Conservation (phyloP, 2,329 filamentous ascomycete genomes). For the Lecanicillium sp. region DNA sequence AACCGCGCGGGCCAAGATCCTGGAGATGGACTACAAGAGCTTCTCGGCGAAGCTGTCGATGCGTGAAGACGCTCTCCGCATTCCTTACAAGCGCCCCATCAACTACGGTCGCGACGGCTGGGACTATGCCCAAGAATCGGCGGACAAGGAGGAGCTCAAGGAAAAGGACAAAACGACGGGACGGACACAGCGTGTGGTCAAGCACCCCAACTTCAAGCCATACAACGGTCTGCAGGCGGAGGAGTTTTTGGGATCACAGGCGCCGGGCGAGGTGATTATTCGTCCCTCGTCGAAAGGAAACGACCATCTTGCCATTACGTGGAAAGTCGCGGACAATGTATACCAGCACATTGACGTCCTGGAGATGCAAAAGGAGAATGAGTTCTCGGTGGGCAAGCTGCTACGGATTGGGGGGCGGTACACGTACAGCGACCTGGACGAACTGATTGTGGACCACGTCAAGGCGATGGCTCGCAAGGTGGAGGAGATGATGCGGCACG, state of each 20-base stretch:
- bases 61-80: slow-evolving; percentile 71
- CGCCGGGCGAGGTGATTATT: slow-evolving; percentile 86
- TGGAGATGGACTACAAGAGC: slow-evolving; percentile 80
- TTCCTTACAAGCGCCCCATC: slow-evolving; percentile 61
- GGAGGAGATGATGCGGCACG: slow-evolving; percentile 88
- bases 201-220: slow-evolving; percentile 90
- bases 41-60: slow-evolving; percentile 80
- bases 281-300: slow-evolving; percentile 91
- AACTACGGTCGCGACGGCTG: slow-evolving; percentile 76
- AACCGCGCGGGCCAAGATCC: slow-evolving; percentile 80
- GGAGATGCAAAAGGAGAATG: slow-evolving; percentile 93
- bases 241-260: slow-evolving; percentile 82
- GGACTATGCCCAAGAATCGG: slow-evolving; percentile 76
- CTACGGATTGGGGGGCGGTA: slow-evolving; percentile 83
- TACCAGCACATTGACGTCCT: slow-evolving; percentile 97
- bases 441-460: slow-evolving; percentile 93
- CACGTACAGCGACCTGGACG: slow-evolving; percentile 92
- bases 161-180: slow-evolving; percentile 83
- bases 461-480: slow-evolving; percentile 98
- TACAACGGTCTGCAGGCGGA: slow-evolving; percentile 92
- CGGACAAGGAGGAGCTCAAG: slow-evolving; percentile 74
- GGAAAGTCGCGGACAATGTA: slow-evolving; percentile 95
- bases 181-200: slow-evolving; percentile 89
- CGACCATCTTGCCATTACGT: slow-evolving; percentile 92
- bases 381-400: slow-evolving; percentile 84